These are phyloP conservation scores for Cichorium intybus DNA, from an alignment of 140 eudicot genomes.

Conservation along the genomic window DNA sequence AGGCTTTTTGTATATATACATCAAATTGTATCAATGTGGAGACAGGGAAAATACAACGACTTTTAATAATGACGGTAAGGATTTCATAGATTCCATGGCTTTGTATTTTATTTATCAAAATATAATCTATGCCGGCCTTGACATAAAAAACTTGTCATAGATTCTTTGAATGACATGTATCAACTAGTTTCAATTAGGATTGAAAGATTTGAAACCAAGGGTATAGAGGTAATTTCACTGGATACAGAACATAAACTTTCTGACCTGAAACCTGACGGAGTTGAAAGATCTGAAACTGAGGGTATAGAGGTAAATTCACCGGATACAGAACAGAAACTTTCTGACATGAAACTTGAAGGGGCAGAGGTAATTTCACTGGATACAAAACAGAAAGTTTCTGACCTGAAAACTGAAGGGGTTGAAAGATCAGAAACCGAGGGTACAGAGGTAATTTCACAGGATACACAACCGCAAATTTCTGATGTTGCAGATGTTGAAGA, in stretches of 20 bases:
- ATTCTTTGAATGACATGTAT: too few species aligned
- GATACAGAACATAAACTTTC: slow-evolving; percentile 22
- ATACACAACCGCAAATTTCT: slow-evolving; percentile 19
- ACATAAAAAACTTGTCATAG: too few species aligned
- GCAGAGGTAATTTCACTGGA: slow-evolving; percentile 6
- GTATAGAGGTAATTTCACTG: slow-evolving; percentile 9
- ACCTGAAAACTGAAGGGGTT: too few species aligned
- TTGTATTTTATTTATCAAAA: too few species aligned
- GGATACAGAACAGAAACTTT: background rate
- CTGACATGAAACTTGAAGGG: background rate
- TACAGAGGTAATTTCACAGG: slow-evolving; percentile 13
- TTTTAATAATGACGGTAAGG: too few species aligned
- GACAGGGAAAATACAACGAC: too few species aligned
- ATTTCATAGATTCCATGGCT: too few species aligned
- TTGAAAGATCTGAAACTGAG: slow-evolving; percentile 33
- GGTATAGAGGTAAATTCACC: slow-evolving; percentile 5
- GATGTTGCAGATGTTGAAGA: too few species aligned
- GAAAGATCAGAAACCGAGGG: slow-evolving; percentile 15
- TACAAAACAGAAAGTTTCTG: background rate
- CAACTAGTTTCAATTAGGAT: too few species aligned
- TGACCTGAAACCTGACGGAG: slow-evolving; percentile 24
- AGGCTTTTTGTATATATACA: too few species aligned
- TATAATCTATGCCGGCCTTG: too few species aligned
- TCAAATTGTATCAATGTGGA: too few species aligned
- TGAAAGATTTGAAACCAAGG: slow-evolving; percentile 10